These are phyloP conservation scores for Herpotrichia juniperi DNA, from an alignment of 2,329 filamentous ascomycete genomes.

Conservation along the genomic window DNA sequence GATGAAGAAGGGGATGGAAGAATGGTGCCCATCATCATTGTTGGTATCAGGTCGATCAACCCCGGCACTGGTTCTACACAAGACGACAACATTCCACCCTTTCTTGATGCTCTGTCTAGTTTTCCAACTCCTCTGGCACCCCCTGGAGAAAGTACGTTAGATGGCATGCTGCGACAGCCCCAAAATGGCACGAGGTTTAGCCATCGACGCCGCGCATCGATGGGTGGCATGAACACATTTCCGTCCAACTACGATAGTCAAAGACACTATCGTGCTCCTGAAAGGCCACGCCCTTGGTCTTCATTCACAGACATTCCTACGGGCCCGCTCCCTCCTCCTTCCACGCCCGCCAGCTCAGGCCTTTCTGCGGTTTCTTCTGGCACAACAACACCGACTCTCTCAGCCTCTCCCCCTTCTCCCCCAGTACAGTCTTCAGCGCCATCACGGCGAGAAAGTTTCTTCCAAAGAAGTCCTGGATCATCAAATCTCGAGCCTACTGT, in stretches of 20 bases:
- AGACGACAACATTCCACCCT: slow-evolving; percentile 54
- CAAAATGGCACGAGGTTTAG: slow-evolving; percentile 62
- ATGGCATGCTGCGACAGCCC: slow-evolving; percentile 58
- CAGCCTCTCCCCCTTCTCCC: slow-evolving; percentile 42
- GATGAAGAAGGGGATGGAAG: slow-evolving; percentile 57
- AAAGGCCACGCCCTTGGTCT: slow-evolving; percentile 50
- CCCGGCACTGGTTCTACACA: slow-evolving; percentile 55
- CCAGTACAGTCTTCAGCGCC: slow-evolving; percentile 39
- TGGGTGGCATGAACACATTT: slow-evolving; percentile 58
- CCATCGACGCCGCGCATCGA: slow-evolving; percentile 59
- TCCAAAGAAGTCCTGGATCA: slow-evolving; percentile 45
- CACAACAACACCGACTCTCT: slow-evolving; percentile 48
- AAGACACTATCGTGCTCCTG: slow-evolving; percentile 57
- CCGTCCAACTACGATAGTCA: slow-evolving; percentile 59
- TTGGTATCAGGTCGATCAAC: slow-evolving; percentile 70
- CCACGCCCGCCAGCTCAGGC: slow-evolving; percentile 66
- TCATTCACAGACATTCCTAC: slow-evolving; percentile 61
- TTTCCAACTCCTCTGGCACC: slow-evolving; percentile 53
- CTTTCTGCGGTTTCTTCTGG: slow-evolving; percentile 62
- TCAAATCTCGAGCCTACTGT: slow-evolving; percentile 51
- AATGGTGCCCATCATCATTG: slow-evolving; percentile 72
- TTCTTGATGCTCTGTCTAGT: slow-evolving; percentile 58
- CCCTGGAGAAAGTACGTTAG: slow-evolving; percentile 55
- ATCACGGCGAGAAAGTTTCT: slow-evolving; percentile 49
- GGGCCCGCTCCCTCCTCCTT: slow-evolving; percentile 66